Evolutionary conservation across 2,329 filamentous ascomycete genomes (phyloP), one percentile per base, ranked within the genome.

Genomic region (Malbranchea cinnamomea): DNA sequence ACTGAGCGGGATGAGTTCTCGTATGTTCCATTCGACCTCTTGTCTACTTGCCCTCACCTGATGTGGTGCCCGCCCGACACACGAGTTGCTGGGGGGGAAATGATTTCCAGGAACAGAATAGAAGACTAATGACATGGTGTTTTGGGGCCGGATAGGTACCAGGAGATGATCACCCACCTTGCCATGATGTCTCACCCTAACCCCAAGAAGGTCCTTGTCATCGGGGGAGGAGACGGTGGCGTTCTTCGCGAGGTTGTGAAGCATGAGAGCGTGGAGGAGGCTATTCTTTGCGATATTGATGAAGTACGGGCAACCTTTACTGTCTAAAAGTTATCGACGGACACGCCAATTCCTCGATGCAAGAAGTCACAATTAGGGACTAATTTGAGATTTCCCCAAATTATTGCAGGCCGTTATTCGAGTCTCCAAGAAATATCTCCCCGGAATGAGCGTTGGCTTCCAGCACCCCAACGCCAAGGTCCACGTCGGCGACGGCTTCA

Each of bases 141-240:
- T 21, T 28, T 16, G 17, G 3, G 21, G 11, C 17, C 16, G 17
- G 23, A 16, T 40, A 68, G 65, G 48, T 93, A 93, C 74, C 89
- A 98, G 70, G 89, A 98, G 73, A 98, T 98, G 89, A 98, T 98
- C 62, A 85, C 87, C 47, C 84, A 98, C 64, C 71, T 98, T 45
- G 89, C 84, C 62, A 83, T 98, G 78, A 89, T 92, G 73, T 83
- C 87, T 31, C 89, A 98, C 73, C 89, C 89, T 46, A 76, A 92
- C 68, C 89, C 89, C 53, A 89, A 95, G 74, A 91, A 85, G 63
- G 89, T 98, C 31, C 76, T 98, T 35, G 89, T 98, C 57, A 95
- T 98, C 51, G 89, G 89, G 42, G 89, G 89, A 49, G 89, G 89
- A 55, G 89, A 98, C 55, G 89, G 89, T 37, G 89, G 89, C 62